Conservation (phyloP, 177 flowering plant genomes). For the Telopea speciosissima region DNA sequence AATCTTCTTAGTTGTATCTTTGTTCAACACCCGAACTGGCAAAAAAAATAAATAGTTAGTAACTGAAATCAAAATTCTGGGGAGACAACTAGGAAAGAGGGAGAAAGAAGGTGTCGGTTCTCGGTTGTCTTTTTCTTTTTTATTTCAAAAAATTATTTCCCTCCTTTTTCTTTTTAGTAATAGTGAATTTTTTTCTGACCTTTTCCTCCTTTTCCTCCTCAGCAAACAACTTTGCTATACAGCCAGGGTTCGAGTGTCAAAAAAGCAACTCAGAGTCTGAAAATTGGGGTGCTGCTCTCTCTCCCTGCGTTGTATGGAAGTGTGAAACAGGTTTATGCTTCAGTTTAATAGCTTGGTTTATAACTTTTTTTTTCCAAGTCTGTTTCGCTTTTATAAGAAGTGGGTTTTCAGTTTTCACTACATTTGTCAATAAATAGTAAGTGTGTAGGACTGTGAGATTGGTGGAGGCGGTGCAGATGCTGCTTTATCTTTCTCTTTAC, state of each 20-base stretch:
- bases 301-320: too few species aligned
- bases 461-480: conserved; percentile 1
- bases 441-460: neutral
- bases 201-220: neutral
- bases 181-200: neutral
- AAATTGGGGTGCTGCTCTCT: neutral
- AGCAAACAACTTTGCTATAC: conserved; percentile 8
- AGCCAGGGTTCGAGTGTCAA: neutral
- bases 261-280: neutral
- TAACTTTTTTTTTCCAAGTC: neutral
- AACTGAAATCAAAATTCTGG: neutral
- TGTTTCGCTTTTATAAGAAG: neutral
- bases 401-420: too few species aligned
- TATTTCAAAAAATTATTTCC: too few species aligned
- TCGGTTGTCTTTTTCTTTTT: too few species aligned
- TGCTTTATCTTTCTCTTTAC: conserved; percentile 8
- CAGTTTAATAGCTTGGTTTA: neutral
- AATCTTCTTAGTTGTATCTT: too few species aligned
- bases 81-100: neutral
- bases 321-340: neutral
- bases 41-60: neutral
- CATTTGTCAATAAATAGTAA: neutral
- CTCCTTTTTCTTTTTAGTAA: neutral
- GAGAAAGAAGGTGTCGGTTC: conserved; percentile 6
- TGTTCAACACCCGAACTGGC: too few species aligned